Conservation (phyloP, 164 flowering plant species). For the Chimonanthus praecox region DNA sequence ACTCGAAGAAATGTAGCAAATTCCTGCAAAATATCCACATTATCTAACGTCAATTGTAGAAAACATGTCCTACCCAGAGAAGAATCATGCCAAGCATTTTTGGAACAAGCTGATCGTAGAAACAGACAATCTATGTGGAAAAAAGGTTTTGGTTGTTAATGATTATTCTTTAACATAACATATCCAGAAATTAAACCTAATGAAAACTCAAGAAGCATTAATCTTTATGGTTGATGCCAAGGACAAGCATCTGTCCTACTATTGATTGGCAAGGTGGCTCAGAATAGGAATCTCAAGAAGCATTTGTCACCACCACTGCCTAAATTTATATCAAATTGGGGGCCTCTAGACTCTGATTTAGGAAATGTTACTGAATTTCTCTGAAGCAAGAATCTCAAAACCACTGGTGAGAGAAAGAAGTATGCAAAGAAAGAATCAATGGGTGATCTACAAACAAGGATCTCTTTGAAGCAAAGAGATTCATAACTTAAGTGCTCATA, state of each 20-base stretch:
- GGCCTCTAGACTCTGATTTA: too few species aligned
- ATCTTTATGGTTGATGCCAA: neutral
- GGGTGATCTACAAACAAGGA: too few species aligned
- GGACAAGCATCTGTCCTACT: neutral
- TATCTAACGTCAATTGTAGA: neutral
- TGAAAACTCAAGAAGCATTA: neutral
- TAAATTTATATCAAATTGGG: too few species aligned
- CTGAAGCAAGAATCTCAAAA: too few species aligned
- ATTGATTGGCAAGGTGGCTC: too few species aligned
- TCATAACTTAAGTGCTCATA: too few species aligned
- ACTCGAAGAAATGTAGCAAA: constrained; percentile 49
- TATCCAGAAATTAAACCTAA: neutral
- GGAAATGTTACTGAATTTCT: too few species aligned
- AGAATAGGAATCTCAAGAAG: too few species aligned
- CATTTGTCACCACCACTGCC: too few species aligned
- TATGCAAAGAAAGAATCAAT: too few species aligned
- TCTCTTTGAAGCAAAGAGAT: too few species aligned
- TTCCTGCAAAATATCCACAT: constrained; percentile 30
- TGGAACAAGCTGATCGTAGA: neutral
- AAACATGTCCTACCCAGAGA: neutral
- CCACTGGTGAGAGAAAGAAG: too few species aligned
- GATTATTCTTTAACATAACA: neutral
- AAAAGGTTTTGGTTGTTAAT: neutral
- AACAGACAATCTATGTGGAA: neutral
- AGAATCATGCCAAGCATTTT: neutral